Evolutionary conservation across 176 grass and related monocot genomes (phyloP).

Genomic region (Leersia perrieri): DNA sequence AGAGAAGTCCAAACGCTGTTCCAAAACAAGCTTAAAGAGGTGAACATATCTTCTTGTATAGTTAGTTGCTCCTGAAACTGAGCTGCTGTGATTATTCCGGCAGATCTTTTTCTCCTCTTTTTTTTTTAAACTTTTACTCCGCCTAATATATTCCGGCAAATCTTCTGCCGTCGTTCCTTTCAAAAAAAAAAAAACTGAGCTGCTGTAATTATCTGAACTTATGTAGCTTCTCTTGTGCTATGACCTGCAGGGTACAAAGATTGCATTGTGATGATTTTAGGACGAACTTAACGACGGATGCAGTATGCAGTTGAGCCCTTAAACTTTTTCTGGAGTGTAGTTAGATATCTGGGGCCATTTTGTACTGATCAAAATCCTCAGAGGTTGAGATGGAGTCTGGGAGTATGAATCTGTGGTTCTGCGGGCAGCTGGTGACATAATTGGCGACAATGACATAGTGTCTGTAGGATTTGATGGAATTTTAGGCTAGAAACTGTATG

Average conservation of each 20-base stretch:
- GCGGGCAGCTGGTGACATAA: background rate
- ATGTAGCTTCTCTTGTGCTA: background rate
- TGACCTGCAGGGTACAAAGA: slow-evolving; percentile 7
- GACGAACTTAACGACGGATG: background rate
- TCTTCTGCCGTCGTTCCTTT: no score
- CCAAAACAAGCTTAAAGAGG: slow-evolving; percentile 62
- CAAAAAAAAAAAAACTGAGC: no score
- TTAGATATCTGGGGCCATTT: background rate
- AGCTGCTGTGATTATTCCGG: background rate
- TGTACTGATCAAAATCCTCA: background rate
- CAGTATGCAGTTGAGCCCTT: background rate
- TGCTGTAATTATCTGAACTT: background rate
- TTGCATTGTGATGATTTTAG: background rate
- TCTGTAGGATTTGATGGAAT: background rate
- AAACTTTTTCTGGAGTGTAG: background rate
- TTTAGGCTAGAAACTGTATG: background rate
- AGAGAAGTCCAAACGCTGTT: slow-evolving; percentile 68
- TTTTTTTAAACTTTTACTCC: no score
- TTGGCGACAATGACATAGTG: no score
- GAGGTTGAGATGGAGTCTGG: no score
- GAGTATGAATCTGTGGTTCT: background rate
- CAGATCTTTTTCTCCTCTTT: no score
- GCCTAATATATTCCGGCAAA: no score
- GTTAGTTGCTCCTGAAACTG: no score
- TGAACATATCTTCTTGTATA: background rate